Evolutionary conservation across 2,329 filamentous ascomycete species (phyloP).

Genomic region (Byssochlamys sp.): DNA sequence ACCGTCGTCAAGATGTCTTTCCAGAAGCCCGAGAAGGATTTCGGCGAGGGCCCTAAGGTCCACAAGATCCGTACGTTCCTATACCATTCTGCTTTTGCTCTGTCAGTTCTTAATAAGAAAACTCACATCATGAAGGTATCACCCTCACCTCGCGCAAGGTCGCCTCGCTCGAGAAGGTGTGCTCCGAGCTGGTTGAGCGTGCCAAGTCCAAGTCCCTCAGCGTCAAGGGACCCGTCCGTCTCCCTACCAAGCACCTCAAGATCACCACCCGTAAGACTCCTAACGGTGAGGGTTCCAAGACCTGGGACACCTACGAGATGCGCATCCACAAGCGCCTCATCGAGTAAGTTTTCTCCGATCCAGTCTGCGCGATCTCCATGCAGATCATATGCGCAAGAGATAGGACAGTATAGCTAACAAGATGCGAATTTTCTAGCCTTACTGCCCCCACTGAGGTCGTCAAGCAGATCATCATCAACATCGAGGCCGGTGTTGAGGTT

Average conservation of each 20-base stretch:
- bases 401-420: slow-evolving; percentile 7
- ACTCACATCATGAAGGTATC: slow-evolving; percentile 41
- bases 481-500: slow-evolving; percentile 4
- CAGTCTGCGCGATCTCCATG: background rate
- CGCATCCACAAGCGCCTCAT: slow-evolving; percentile 98
- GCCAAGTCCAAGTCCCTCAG: slow-evolving; percentile 96
- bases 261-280: slow-evolving; percentile 98
- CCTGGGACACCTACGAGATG: slow-evolving; percentile 98
- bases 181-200: slow-evolving; percentile 94
- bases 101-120: too few species aligned
- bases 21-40: slow-evolving; percentile 91
- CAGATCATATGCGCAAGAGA: background rate
- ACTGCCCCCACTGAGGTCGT: slow-evolving; percentile 84
- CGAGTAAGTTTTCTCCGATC: slow-evolving; percentile 51
- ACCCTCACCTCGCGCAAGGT: slow-evolving; percentile 94
- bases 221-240: slow-evolving; percentile 95
- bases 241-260: slow-evolving; percentile 94
- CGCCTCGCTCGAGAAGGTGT: slow-evolving; percentile 92
- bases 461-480: slow-evolving; percentile 47
- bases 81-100: too few species aligned
- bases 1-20: slow-evolving; percentile 67
- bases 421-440: slow-evolving; percentile 44
- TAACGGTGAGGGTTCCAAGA: slow-evolving; percentile 99
- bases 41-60: slow-evolving; percentile 84
- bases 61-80: slow-evolving; percentile 68